Evolutionary conservation across 2,329 filamentous ascomycete species (phyloP).

Genomic region (Xylariaceae sp.): DNA sequence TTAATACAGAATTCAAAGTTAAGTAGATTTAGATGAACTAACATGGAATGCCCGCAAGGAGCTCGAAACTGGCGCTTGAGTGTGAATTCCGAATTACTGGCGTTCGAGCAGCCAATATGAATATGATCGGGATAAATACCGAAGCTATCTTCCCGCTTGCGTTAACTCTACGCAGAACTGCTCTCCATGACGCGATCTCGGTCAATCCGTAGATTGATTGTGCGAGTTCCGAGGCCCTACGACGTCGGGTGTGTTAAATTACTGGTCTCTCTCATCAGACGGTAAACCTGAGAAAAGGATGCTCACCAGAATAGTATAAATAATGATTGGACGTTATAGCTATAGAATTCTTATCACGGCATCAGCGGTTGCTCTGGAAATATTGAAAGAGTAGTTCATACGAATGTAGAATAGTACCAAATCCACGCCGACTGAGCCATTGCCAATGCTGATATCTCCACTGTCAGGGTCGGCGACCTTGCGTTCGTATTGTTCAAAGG

Average conservation of each 20-base stretch:
- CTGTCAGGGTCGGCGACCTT: constrained; percentile 26
- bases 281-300: background rate
- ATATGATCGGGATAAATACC: constrained; percentile 30
- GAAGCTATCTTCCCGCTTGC: constrained; percentile 28
- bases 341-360: constrained; percentile 30
- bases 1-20: background rate
- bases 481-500: constrained; percentile 25
- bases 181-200: constrained; percentile 12
- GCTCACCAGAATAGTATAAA: constrained; percentile 35
- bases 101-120: constrained; percentile 26
- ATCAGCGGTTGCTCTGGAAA: no score
- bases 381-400: constrained; percentile 12
- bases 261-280: background rate
- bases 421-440: constrained; percentile 34
- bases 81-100: constrained; percentile 22
- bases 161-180: constrained; percentile 30
- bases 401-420: constrained; percentile 36
- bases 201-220: constrained; percentile 29
- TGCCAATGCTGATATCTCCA: constrained; percentile 32
- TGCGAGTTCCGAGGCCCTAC: constrained; percentile 29
- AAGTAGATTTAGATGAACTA: constrained; percentile 7
- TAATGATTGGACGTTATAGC: constrained; percentile 33
- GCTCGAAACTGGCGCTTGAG: constrained; percentile 22
- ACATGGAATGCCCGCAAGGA: constrained; percentile 34
- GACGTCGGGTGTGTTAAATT: background rate